phyloP scores from a whole-genome alignment of 768 basidiomycete genomes.

The Boletus huronensis region DNA sequence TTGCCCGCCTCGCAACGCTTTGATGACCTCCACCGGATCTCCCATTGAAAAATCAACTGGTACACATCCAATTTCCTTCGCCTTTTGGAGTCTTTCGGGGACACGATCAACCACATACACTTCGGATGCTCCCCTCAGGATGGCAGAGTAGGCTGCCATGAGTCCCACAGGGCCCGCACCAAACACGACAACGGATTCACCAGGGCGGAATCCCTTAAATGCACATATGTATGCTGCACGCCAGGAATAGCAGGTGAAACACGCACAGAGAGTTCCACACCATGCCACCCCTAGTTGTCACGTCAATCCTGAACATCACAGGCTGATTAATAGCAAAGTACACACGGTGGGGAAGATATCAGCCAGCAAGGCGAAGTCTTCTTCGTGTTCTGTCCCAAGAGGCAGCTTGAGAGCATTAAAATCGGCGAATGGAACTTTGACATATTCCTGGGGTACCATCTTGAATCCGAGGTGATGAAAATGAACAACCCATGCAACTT shows the following conservation, averaged over 20 bases:
- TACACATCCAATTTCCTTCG: slow-evolving; percentile 48
- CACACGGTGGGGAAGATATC: not conserved
- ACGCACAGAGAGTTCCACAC: not conserved
- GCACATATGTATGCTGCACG: not conserved
- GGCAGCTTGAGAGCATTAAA: not conserved
- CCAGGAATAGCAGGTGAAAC: not conserved
- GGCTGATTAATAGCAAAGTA: not conserved
- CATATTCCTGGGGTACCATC: not conserved
- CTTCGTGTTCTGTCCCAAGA: not conserved
- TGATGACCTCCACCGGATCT: not conserved
- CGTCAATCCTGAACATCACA: not conserved
- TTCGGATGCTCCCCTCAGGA: slow-evolving; percentile 48
- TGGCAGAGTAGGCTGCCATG: slow-evolving; percentile 52
- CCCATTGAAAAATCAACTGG: slow-evolving; percentile 37
- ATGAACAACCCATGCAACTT: not conserved
- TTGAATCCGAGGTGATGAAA: not conserved
- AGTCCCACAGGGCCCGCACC: slow-evolving; percentile 27
- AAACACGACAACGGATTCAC: not conserved
- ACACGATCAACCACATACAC: slow-evolving; percentile 58
- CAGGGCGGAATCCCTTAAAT: not conserved
- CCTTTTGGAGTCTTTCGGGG: slow-evolving; percentile 38
- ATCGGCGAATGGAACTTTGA: not conserved
- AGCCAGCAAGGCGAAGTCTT: not conserved
- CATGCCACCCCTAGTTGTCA: not conserved
- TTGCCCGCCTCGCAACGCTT: not conserved